Evolutionary conservation across 768 basidiomycete genomes (phyloP), one percentile per base, ranked within the genome.

Genomic region (Suillus americanus): DNA sequence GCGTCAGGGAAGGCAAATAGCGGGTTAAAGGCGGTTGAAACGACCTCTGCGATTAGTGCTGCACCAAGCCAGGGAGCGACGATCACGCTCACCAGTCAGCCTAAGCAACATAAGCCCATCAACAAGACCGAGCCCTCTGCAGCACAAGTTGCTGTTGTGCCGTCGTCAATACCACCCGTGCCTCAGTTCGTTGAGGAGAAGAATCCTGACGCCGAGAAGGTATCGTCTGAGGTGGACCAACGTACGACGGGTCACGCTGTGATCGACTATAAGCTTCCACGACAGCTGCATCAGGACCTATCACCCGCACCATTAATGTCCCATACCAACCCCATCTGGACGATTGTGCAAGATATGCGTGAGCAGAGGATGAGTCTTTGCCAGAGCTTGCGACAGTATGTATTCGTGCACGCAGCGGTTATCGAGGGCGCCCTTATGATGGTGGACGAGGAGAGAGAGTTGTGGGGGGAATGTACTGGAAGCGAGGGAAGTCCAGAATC

Each of bases 301-400:
- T 85, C 85, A 14, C 92, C 94, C 4, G 82, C 82, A 20, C 78
- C 81, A 53, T 76, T 93, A 65, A 87, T 86, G 51, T 80, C 81
- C 41, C 87, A 89, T 66, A 82, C 84, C 38, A 90, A 94, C 55
- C 97, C 97, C 3, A 85, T 97, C 46, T 87, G 84, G 74, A 84
- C 87, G 62, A 85, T 97, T 1, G 81, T 98, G 60, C 94, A 96
- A 77, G 93, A 95, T 73, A 94, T 99, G 89, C 85, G 97, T 53
- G 89, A 96, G 75, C 96, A 98, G 78, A 82, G 97, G 62, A 99
- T 99, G 97, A 95, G 93, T 71, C 78, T 97, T 66, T 97, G 96
- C 73, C 96, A 97, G 80, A 97, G 92, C 75, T 78, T 96, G 72
- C 81, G 95, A 64, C 97, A 99, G 78, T 99, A 96, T 72, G 90